Base-by-base conservation (phyloP, 352 stramenopile species). In the Globisporangium echinulatum region DNA sequence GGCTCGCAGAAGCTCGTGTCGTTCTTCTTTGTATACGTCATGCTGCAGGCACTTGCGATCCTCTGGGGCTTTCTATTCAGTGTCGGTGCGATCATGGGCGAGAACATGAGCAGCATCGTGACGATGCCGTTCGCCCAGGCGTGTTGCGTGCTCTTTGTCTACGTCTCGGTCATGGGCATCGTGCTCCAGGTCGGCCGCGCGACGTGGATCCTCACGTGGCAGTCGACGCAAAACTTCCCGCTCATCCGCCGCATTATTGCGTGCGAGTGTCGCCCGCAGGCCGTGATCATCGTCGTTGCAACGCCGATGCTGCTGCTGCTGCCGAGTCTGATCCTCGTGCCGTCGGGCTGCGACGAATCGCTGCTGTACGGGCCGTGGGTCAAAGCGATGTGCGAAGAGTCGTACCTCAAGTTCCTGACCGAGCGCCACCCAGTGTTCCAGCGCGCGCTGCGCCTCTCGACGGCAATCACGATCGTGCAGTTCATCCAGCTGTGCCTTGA, bases 121-220 rank as follows among this genome's bases (percentile, higher is more conserved):
- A 88, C 71, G 5, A 95, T 95, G 85, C 78, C 82, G 9, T 83
- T 86, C 48, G 39, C 74, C 4, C 83, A 92, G 66, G 84, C 79
- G 1, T 67, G 85, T 4, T 95, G 82, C 53, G 82, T 93, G 46
- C 67, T 95, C 1, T 66, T 91, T 10, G 78, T 90, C n/a, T 88
- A 93, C 63, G 81, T 77, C 36, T 89, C 83, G 1, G 85, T 92
- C 8, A 95, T 95, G 70, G 78, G 78, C 38, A 92, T 95, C 48
- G 74, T 93, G 54, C 61, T 95, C 42, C 87, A 83, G 36, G 91
- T 95, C 52, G 85, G 83, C 8, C 83, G 85, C 15, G 82, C 85
- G 15, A 93, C 77, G 42, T 95, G 85, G 85, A 95, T 95, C 64
- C 74, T 95, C 55, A 93, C 82, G 58, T 95, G 85, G 85, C 85